A percentile compares a stretch with the other conserved stretches of the same genome.
Conservation (phyloP, 371 early-diverging fungal species). For the Mucor velutinosus region DNA sequence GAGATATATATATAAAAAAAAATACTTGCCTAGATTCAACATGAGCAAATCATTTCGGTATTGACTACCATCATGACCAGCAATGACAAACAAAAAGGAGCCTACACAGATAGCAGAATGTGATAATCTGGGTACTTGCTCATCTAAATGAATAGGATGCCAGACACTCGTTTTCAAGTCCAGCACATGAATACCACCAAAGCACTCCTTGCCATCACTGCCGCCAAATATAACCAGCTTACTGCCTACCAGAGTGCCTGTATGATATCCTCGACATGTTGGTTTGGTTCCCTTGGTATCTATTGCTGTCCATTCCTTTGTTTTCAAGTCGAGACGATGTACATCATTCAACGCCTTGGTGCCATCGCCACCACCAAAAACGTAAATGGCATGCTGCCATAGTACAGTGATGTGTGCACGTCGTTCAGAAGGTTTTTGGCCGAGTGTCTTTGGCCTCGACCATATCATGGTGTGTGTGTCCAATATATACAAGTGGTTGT, state of each 20-base stretch:
- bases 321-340: conserved; percentile 49
- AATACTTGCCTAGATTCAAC: conserved; percentile 70
- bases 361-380: conserved; percentile 92
- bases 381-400: conserved; percentile 69
- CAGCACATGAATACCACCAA: conserved; percentile 77
- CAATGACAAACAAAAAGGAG: conserved; percentile 82
- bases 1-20: neutral
- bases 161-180: conserved; percentile 64
- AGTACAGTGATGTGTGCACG: conserved; percentile 39
- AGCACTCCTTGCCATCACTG: conserved; percentile 87
- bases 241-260: conserved; percentile 76
- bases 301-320: conserved; percentile 52
- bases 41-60: conserved; percentile 79
- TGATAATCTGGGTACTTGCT: conserved; percentile 70
- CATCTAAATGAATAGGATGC: conserved; percentile 58
- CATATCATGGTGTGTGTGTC: conserved; percentile 65
- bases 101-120: conserved; percentile 85
- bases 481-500: conserved; percentile 74
- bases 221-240: conserved; percentile 88
- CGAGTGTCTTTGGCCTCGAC: conserved; percentile 47
- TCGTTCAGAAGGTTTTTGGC: conserved; percentile 10
- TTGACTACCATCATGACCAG: conserved; percentile 83
- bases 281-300: conserved; percentile 66
- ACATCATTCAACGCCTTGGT: conserved; percentile 59
- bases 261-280: conserved; percentile 83